Evolutionary conservation across 2,329 filamentous ascomycete species (phyloP).

Genomic region (Boeremia exigua): DNA sequence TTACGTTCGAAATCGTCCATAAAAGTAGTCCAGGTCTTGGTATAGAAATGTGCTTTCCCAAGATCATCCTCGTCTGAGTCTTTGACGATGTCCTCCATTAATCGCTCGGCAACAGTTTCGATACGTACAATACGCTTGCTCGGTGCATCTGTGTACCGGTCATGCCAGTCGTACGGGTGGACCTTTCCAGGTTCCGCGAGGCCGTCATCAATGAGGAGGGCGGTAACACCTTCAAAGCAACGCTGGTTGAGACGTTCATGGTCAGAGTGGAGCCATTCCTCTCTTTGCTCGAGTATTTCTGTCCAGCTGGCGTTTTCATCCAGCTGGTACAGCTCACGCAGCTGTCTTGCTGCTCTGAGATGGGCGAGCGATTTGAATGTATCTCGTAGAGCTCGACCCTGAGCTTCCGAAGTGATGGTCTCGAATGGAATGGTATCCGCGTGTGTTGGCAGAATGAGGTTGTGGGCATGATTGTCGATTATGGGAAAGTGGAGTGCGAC

Average conservation of each 20-base stretch:
- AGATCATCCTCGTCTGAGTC: conserved; percentile 46
- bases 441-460: conserved; percentile 63
- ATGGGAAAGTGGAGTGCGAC: conserved; percentile 59
- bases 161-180: conserved; percentile 63
- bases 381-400: conserved; percentile 69
- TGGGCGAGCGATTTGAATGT: conserved; percentile 70
- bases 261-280: conserved; percentile 54
- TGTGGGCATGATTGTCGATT: conserved; percentile 77
- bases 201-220: conserved; percentile 79
- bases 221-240: conserved; percentile 76
- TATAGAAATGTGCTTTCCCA: conserved; percentile 40
- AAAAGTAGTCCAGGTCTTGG: conserved; percentile 53
- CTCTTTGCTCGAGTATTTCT: conserved; percentile 58
- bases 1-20: conserved; percentile 57
- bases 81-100: conserved; percentile 61
- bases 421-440: conserved; percentile 61
- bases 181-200: conserved; percentile 62
- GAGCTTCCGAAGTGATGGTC: conserved; percentile 75
- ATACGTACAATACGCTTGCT: conserved; percentile 80
- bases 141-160: conserved; percentile 66
- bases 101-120: conserved; percentile 71
- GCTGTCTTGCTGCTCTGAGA: conserved; percentile 71
- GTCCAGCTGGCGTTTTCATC: conserved; percentile 64
- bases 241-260: conserved; percentile 63
- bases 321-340: conserved; percentile 69